Percentiles rank a stretch among this genome's conserved stretches.
Conservation (phyloP, 768 basidiomycete species). For the Lactarius vividus region DNA sequence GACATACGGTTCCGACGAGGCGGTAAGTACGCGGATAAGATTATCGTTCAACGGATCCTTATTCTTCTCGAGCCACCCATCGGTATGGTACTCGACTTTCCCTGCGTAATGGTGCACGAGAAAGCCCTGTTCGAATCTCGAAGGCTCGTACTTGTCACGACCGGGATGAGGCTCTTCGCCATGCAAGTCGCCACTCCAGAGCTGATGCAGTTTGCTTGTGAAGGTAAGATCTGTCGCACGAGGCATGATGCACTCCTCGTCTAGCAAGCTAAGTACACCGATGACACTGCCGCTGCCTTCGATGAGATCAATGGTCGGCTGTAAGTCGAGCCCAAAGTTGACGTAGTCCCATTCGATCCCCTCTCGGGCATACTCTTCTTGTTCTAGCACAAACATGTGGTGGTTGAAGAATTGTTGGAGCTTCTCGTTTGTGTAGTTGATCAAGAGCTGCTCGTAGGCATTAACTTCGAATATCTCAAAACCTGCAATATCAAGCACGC, state of each 20-base stretch:
- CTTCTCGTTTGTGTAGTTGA: conserved; percentile 99
- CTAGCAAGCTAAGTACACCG: conserved; percentile 88
- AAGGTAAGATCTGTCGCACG: conserved; percentile 94
- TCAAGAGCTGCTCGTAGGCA: conserved; percentile 94
- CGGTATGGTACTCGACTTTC: conserved; percentile 92
- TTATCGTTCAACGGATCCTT: conserved; percentile 98
- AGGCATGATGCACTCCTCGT: conserved; percentile 99
- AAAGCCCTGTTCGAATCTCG: conserved; percentile 92
- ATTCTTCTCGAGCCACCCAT: conserved; percentile 99
- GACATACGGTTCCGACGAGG: conserved; percentile 79
- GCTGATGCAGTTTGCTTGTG: conserved; percentile 81
- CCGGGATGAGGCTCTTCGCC: conserved; percentile 66
- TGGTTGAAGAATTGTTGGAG: conserved; percentile 98
- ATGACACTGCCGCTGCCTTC: conserved; percentile 71
- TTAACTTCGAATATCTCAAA: conserved; percentile 97
- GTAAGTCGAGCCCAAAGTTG: conserved; percentile 95
- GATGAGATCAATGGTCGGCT: conserved; percentile 98
- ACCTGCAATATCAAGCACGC: conserved; percentile 97
- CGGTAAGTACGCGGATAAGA: conserved; percentile 81
- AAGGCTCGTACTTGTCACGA: conserved; percentile 77
- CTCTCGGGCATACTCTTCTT: conserved; percentile 96
- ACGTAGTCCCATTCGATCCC: conserved; percentile 97
- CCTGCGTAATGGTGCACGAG: conserved; percentile 96
- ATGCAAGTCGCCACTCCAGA: conserved; percentile 58
- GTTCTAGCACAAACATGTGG: conserved; percentile 99